Evolutionary conservation across 1,284 basidiomycete species (phyloP), one percentile per base, ranked within the genome.

Genomic region (Afroboletus lepidellus): DNA sequence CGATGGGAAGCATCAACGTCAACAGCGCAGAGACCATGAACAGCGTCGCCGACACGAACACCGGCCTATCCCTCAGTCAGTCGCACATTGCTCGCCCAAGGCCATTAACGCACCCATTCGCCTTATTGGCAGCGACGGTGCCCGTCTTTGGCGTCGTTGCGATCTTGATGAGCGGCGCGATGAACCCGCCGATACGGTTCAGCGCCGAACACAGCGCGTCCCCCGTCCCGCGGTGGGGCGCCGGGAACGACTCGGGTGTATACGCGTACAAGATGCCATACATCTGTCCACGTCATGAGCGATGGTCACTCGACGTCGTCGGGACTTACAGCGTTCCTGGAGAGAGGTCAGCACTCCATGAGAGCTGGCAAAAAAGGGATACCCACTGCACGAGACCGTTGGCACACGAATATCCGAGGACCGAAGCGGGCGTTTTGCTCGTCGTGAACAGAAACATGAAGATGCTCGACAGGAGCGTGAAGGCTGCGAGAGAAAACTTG

Each of bases 361-460:
- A 15, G 9, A 11, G 29, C 5, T 9, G 16, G 8, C 8, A n/a
- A 23, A 9, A 20, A 16, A 6, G 8, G 4, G 11, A 24, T 3
- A 64, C 57, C 41, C 25, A 62, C 71, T 79, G 72, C 11, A 77
- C 79, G 33, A 84, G 65, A 24, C 73, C 66, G 20, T 75, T 76
- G 0, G 77, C 75, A 52, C 79, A 85, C 39, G 81, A 80, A 59
- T 74, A 81, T 0, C 75, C 83, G 18, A 84, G 71, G 11, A 82
- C 71, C 1, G 73, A 72, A 1, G 69, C 65, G 11, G 72, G 60
- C n/a, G 69, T 79, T 46, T 64, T 74, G 41, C 79, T 78, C 12
- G 78, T 79, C 12, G 84, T 86, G 63, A 85, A 83, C 32, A 78
- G 70, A 67, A 85, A 84, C 55, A 86, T 67, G 65, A 84, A 84